These are phyloP conservation scores for Crithidia sp. DNA, from an alignment of 208 protist species.

Conservation along the genomic window DNA sequence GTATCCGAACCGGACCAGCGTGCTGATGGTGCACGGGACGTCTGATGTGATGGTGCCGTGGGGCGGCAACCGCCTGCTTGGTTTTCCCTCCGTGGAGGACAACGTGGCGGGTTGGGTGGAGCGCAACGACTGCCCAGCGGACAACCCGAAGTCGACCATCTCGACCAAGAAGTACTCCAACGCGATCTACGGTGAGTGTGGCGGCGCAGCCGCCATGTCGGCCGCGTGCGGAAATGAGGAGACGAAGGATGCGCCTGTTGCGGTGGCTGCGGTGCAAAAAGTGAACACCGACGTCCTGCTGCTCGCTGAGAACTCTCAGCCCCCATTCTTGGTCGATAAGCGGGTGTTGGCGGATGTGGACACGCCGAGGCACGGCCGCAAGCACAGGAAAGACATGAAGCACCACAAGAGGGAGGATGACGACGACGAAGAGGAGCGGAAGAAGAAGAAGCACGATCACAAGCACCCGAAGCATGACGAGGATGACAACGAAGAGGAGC, in stretches of 20 bases:
- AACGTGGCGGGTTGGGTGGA: conserved; percentile 57
- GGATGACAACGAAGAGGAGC: background rate
- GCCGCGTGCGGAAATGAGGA: background rate
- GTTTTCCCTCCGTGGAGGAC: conserved; percentile 47
- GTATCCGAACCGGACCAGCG: conserved; percentile 30
- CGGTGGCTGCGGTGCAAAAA: no score
- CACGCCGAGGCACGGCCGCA: no score
- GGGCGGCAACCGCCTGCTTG: conserved; percentile 50
- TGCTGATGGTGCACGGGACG: conserved; percentile 81
- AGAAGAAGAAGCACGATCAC: background rate
- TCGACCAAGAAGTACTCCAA: conserved; percentile 49
- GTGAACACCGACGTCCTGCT: no score
- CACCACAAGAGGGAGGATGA: background rate
- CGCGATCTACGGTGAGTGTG: conserved; percentile 50
- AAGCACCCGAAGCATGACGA: background rate
- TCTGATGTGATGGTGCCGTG: conserved; percentile 69
- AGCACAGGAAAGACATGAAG: background rate
- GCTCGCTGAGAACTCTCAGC: no score
- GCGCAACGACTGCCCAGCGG: conserved; percentile 42
- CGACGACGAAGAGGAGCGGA: background rate
- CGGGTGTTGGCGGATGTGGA: no score
- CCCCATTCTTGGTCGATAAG: no score
- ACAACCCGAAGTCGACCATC: conserved; percentile 38
- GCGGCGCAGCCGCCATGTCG: background rate
- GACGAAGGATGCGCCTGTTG: background rate